phyloP scores from a whole-genome alignment of 2,329 filamentous ascomycete genomes.

The Diaporthe caulivora region DNA sequence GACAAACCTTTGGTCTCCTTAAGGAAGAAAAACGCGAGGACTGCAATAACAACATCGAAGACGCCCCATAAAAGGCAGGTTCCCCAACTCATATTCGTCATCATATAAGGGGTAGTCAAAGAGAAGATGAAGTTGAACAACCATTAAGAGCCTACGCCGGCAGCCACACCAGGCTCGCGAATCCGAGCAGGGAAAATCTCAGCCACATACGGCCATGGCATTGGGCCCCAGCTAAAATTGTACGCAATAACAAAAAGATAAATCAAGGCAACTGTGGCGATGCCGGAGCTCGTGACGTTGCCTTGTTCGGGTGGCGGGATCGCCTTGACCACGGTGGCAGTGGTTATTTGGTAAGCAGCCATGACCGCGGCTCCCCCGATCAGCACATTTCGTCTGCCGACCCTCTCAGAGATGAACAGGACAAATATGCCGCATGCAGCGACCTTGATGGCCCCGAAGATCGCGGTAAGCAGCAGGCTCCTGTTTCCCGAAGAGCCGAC shows the following conservation, averaged over 20 bases:
- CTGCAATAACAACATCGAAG: slow-evolving; percentile 56
- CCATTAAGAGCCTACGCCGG: slow-evolving; percentile 62
- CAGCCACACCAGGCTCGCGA: slow-evolving; percentile 59
- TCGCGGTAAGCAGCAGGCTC: slow-evolving; percentile 62
- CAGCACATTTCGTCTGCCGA: slow-evolving; percentile 57
- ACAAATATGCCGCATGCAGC: slow-evolving; percentile 63
- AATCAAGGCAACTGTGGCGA: slow-evolving; percentile 65
- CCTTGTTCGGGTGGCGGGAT: slow-evolving; percentile 48
- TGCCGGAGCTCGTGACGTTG: slow-evolving; percentile 54
- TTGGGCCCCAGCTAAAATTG: slow-evolving; percentile 62
- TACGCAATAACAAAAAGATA: slow-evolving; percentile 67
- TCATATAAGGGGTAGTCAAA: slow-evolving; percentile 62
- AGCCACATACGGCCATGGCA: slow-evolving; percentile 63
- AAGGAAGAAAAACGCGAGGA: slow-evolving; percentile 65
- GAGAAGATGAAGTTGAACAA: slow-evolving; percentile 63
- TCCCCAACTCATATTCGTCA: slow-evolving; percentile 59
- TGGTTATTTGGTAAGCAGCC: slow-evolving; percentile 58
- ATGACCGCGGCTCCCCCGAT: slow-evolving; percentile 58
- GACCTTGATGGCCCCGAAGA: slow-evolving; percentile 67
- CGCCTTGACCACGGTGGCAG: slow-evolving; percentile 57
- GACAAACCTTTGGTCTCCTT: slow-evolving; percentile 78
- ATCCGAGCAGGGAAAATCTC: slow-evolving; percentile 63
- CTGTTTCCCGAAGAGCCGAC: slow-evolving; percentile 56
- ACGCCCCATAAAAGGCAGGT: slow-evolving; percentile 61
- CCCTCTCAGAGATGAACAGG: slow-evolving; percentile 63